A percentile compares a stretch with the other conserved stretches of the same genome.
These are phyloP conservation scores for Schizophyllum commune DNA, from an alignment of 1,284 basidiomycete species.

Conservation along the genomic window DNA sequence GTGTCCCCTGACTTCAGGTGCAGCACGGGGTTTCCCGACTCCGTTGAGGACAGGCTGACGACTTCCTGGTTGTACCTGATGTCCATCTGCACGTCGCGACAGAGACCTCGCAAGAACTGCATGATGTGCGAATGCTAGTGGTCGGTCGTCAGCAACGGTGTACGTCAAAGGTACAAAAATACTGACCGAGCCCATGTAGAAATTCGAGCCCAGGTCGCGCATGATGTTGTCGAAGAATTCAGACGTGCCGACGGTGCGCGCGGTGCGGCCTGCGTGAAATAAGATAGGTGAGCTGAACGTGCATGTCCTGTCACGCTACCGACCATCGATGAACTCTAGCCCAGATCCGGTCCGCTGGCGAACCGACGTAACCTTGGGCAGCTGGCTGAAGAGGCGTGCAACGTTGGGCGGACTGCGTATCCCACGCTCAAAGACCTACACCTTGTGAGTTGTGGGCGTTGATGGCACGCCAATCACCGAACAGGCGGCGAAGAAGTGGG, in stretches of 20 bases:
- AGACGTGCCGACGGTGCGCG: background rate
- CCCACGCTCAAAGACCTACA: background rate
- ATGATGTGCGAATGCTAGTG: slow-evolving; percentile 5
- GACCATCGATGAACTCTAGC: background rate
- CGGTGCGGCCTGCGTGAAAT: background rate
- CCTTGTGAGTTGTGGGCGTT: background rate
- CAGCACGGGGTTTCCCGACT: background rate
- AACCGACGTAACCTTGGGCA: background rate
- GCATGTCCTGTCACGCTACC: background rate
- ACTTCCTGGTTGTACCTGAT: background rate
- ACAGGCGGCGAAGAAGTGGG: too few species aligned
- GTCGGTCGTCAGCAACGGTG: background rate
- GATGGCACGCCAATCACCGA: background rate
- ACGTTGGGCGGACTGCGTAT: background rate
- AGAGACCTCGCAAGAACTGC: slow-evolving; percentile 3
- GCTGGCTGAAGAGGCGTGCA: background rate
- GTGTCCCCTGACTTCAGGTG: background rate
- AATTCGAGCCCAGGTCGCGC: slow-evolving; percentile 8
- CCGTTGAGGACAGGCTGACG: background rate
- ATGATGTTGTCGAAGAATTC: slow-evolving; percentile 10
- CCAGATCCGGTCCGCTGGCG: background rate
- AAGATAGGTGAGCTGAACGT: background rate
- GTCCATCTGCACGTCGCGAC: slow-evolving; percentile 3
- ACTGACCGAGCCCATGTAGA: slow-evolving; percentile 6
- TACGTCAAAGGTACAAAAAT: background rate